These are phyloP conservation scores for Linnemannia hyalina DNA, from an alignment of 192 early-diverging fungal species.

Conservation along the genomic window DNA sequence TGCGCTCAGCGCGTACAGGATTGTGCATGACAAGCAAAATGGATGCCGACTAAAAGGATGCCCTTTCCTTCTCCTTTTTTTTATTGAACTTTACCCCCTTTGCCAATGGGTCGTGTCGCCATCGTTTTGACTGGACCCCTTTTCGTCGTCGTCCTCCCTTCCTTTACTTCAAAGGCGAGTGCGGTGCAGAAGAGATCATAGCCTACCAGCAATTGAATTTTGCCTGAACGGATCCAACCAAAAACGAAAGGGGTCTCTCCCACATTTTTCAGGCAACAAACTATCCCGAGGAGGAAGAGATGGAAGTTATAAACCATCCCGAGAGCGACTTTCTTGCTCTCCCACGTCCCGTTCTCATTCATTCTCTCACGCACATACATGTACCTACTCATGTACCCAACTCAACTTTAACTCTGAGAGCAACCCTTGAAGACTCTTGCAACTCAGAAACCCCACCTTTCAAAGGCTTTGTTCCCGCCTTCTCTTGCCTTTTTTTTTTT, in stretches of 20 bases:
- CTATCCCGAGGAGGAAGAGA: not conserved
- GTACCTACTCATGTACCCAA: not conserved
- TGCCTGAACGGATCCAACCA: not conserved
- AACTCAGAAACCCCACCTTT: not conserved
- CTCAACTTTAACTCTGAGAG: constrained; percentile 2
- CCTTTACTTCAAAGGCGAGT: not conserved
- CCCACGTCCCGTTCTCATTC: not conserved
- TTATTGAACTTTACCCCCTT: not conserved
- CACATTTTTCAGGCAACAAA: not conserved
- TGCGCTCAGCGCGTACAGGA: constrained; percentile 38
- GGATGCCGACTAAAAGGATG: not conserved
- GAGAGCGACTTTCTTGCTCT: not conserved
- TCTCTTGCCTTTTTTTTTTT: not conserved
- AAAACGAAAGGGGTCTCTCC: not conserved
- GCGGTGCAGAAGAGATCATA: not conserved
- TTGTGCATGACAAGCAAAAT: constrained; percentile 29
- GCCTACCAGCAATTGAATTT: not conserved
- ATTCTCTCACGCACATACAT: constrained; percentile 3
- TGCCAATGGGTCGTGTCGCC: not conserved
- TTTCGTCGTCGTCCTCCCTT: not conserved
- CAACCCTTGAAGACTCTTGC: not conserved
- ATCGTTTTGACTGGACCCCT: not conserved
- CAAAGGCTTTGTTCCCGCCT: not conserved
- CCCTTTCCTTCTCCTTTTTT: not conserved
- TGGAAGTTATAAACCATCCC: not conserved